A percentile compares a stretch with the other conserved stretches of the same genome.
These are phyloP conservation scores for Colletotrichum sp. DNA, from an alignment of 2,329 filamentous ascomycete species.

Conservation along the genomic window DNA sequence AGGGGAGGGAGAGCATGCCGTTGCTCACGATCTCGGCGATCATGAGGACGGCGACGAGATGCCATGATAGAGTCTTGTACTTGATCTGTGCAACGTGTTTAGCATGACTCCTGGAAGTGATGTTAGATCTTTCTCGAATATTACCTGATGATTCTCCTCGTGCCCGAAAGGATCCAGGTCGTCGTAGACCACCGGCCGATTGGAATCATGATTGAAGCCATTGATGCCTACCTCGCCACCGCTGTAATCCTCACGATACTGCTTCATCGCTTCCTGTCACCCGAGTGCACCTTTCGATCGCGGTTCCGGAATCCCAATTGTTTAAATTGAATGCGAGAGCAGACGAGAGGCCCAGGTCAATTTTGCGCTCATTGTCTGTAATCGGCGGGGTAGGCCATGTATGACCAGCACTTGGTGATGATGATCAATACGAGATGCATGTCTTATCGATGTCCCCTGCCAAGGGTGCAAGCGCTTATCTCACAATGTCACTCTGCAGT, in stretches of 20 bases:
- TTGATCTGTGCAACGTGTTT: slow-evolving; percentile 38
- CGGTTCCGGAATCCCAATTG: background rate
- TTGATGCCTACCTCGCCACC: background rate
- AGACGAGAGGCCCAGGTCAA: background rate
- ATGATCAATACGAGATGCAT: background rate
- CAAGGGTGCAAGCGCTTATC: background rate
- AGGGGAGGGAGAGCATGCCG: slow-evolving; percentile 59
- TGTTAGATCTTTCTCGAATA: too few relatives aligned
- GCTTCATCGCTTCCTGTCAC: background rate
- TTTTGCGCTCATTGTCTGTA: background rate
- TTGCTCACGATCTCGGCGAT: slow-evolving; percentile 61
- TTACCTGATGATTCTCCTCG: slow-evolving; percentile 8
- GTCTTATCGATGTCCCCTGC: background rate
- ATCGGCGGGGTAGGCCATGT: background rate
- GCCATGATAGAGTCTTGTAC: slow-evolving; percentile 60
- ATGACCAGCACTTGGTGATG: background rate
- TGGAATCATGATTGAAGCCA: background rate
- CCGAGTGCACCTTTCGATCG: background rate
- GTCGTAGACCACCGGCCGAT: slow-evolving; percentile 4
- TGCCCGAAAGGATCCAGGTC: slow-evolving; percentile 21
- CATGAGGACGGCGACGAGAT: slow-evolving; percentile 57
- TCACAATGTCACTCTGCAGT: background rate
- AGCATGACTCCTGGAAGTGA: background rate
- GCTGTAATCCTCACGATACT: background rate
- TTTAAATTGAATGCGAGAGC: background rate